A percentile compares a stretch with the other conserved stretches of the same genome.
These are phyloP conservation scores for Mycocalia duriaeana DNA, from an alignment of 1,284 basidiomycete species.

Conservation along the genomic window DNA sequence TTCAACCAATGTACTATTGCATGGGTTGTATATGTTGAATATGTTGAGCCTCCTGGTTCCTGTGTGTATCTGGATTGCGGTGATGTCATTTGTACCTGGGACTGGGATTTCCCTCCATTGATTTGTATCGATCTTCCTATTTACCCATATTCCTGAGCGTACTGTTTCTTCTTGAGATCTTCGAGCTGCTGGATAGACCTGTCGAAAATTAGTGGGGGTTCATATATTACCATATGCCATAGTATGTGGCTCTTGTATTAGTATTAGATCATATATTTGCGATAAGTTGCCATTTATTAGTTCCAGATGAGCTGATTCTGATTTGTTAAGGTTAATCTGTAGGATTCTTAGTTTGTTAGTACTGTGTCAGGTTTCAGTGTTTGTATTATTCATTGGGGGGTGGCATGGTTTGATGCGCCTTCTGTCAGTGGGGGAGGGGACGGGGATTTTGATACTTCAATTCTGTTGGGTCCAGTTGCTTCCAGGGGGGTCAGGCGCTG, in stretches of 20 bases:
- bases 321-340: background rate
- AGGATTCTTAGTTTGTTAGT: background rate
- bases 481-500: no score
- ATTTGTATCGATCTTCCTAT: conserved; percentile 16
- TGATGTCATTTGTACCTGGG: conserved; percentile 17
- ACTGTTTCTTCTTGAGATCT: background rate
- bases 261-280: conserved; percentile 17
- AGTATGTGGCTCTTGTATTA: conserved; percentile 24
- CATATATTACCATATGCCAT: conserved; percentile 13
- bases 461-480: no score
- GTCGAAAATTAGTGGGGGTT: conserved; percentile 9
- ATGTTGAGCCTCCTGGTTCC: conserved; percentile 11
- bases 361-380: background rate
- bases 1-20: background rate
- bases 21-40: conserved; percentile 24
- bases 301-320: conserved; percentile 9
- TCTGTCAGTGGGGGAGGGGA: no score
- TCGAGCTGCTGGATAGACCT: conserved; percentile 13
- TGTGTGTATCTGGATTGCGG: conserved; percentile 16
- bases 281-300: conserved; percentile 11
- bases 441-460: no score
- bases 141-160: conserved; percentile 22
- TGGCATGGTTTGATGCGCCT: no score
- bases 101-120: conserved; percentile 14
- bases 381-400: background rate